Conservation (phyloP, 164 flowering plant species). For the Magnolia changhungtana region DNA sequence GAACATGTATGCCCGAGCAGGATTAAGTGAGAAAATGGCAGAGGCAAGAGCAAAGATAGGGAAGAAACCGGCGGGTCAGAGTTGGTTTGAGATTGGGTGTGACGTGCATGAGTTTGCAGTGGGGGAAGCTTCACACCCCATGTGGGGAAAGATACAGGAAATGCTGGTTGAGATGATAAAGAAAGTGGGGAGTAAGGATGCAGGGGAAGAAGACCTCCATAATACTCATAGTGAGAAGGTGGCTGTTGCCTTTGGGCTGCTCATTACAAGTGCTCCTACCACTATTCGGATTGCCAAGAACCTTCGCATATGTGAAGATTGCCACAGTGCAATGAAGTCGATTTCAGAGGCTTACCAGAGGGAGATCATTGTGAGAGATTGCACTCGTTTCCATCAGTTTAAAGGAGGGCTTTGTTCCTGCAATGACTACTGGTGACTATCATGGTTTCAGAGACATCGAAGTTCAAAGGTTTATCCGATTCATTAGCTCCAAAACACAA, state of each 20-base stretch:
- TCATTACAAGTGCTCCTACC: conserved; percentile 11
- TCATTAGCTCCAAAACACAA: too few relatives aligned
- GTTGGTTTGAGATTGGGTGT: conserved; percentile 25
- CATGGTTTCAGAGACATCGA: neutral
- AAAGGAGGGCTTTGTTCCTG: conserved; percentile 23
- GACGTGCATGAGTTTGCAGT: conserved; percentile 24
- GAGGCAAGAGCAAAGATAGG: conserved; percentile 18
- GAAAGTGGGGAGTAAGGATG: conserved; percentile 6
- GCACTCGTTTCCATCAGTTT: conserved; percentile 25
- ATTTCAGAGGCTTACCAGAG: conserved; percentile 19
- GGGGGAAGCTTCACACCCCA: conserved; percentile 18
- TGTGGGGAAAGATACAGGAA: conserved; percentile 14
- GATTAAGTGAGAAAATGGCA: conserved; percentile 21
- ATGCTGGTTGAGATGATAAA: conserved; percentile 19
- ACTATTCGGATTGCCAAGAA: conserved; percentile 23
- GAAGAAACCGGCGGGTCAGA: conserved; percentile 23
- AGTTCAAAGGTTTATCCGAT: too few relatives aligned
- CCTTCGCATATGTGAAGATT: conserved; percentile 23
- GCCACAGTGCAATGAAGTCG: conserved; percentile 20
- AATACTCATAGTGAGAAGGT: conserved; percentile 25
- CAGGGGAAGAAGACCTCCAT: conserved; percentile 10
- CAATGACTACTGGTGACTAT: conserved; percentile 23
- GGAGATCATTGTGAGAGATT: conserved; percentile 22
- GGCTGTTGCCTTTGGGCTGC: conserved; percentile 22
- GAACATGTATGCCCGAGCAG: conserved; percentile 20